These are phyloP conservation scores for Yamadazyma kanchanaburiensis DNA, from an alignment of 1,139 yeast genomes.

Conservation along the genomic window DNA sequence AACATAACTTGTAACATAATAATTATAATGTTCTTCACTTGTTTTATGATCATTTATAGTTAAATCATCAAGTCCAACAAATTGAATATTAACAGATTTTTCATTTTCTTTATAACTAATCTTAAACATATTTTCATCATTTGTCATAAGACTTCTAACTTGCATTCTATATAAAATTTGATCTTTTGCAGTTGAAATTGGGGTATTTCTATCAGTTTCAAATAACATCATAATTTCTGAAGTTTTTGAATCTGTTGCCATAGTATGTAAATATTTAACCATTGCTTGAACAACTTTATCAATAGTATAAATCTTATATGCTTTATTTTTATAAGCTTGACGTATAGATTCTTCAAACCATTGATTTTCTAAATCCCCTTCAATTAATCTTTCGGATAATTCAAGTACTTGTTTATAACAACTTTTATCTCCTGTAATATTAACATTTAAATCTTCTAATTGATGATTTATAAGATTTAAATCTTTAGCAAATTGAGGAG, in stretches of 20 bases:
- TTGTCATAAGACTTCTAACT: slow-evolving; percentile 74
- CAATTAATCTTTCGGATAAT: slow-evolving; percentile 73
- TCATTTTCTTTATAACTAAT: slow-evolving; percentile 61
- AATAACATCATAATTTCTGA: slow-evolving; percentile 77
- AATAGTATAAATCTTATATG: slow-evolving; percentile 86
- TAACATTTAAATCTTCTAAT: slow-evolving; percentile 75
- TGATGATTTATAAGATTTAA: slow-evolving; percentile 80
- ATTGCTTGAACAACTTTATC: slow-evolving; percentile 90
- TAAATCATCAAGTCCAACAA: slow-evolving; percentile 82
- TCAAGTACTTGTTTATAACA: slow-evolving; percentile 76
- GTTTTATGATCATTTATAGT: slow-evolving; percentile 76
- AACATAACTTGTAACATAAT: slow-evolving; percentile 86
- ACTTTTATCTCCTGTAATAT: slow-evolving; percentile 61
- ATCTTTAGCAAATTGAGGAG: slow-evolving; percentile 85
- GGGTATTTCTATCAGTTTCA: slow-evolving; percentile 70
- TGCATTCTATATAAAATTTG: slow-evolving; percentile 90
- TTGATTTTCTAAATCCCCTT: slow-evolving; percentile 90
- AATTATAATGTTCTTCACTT: slow-evolving; percentile 83
- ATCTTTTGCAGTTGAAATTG: slow-evolving; percentile 71
- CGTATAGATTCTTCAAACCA: slow-evolving; percentile 95
- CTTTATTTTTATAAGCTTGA: slow-evolving; percentile 91
- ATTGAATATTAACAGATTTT: slow-evolving; percentile 67
- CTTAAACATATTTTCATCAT: slow-evolving; percentile 91
- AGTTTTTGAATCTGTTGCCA: slow-evolving; percentile 78
- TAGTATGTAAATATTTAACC: slow-evolving; percentile 81